Percentiles rank a stretch among this genome's conserved stretches.
phyloP scores from a whole-genome alignment of 768 basidiomycete genomes.

The Suillus paluster region DNA sequence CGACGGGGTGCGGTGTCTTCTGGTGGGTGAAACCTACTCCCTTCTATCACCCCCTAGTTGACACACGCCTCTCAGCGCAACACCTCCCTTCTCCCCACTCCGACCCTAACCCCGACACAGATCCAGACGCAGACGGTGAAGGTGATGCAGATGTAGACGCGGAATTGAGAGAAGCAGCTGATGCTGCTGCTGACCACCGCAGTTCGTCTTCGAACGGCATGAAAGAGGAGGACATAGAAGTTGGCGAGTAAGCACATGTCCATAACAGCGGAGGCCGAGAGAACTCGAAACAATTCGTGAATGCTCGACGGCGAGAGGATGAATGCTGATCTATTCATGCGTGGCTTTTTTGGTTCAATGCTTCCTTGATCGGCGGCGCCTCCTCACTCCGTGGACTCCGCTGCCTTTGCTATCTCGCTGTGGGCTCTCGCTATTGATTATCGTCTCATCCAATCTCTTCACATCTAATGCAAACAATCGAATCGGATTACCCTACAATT shows the following conservation, averaged over 20 bases:
- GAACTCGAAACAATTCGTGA: neutral
- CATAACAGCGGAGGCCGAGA: neutral
- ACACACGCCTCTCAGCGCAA: conserved; percentile 19
- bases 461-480: conserved; percentile 3
- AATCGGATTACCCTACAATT: neutral
- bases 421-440: neutral
- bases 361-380: neutral
- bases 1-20: conserved; percentile 27
- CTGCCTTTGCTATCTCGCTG: neutral
- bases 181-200: conserved; percentile 49
- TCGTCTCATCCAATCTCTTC: neutral
- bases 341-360: neutral
- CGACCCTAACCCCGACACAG: conserved; percentile 15
- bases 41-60: conserved; percentile 18
- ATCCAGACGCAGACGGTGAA: conserved; percentile 32
- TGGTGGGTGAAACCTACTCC: conserved; percentile 1
- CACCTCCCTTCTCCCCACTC: conserved; percentile 27
- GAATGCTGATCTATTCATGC: neutral
- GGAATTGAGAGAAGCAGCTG: conserved; percentile 55
- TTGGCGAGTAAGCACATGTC: conserved; percentile 17
- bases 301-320: neutral
- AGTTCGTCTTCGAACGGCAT: conserved; percentile 29
- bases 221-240: conserved; percentile 33
- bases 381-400: neutral
- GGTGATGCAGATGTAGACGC: conserved; percentile 45